A percentile compares a stretch with the other conserved stretches of the same genome.
Evolutionary conservation across 129 eudicot species (phyloP).

Genomic region (Helichrysum umbraculigerum): DNA sequence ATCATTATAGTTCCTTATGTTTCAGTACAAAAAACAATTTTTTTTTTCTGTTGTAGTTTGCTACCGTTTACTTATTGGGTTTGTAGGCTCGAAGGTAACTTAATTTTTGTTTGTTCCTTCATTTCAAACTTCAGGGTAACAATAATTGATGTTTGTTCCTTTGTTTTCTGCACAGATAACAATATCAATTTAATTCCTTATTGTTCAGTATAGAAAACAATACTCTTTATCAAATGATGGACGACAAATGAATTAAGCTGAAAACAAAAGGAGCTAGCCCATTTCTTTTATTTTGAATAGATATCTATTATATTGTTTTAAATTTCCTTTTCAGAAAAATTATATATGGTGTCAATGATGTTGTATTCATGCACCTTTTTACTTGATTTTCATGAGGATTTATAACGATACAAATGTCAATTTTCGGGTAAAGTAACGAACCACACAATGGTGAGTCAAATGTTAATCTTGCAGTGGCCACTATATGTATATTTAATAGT

Average conservation of each 20-base stretch:
- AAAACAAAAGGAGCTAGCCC: not conserved
- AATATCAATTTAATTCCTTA: not conserved
- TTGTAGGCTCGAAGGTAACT: too few relatives aligned
- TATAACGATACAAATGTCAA: constrained; percentile 24
- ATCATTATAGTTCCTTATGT: too few relatives aligned
- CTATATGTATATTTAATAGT: too few relatives aligned
- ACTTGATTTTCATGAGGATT: constrained; percentile 36
- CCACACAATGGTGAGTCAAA: too few relatives aligned
- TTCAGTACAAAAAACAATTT: too few relatives aligned
- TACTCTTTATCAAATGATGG: not conserved
- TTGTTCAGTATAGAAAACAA: not conserved
- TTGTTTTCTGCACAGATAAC: too few relatives aligned
- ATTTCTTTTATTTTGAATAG: constrained; percentile 4
- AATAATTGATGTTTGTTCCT: too few relatives aligned
- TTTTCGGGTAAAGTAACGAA: constrained; percentile 22
- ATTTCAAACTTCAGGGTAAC: too few relatives aligned
- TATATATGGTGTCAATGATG: constrained; percentile 25
- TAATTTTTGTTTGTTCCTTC: too few relatives aligned
- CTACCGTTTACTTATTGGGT: too few relatives aligned
- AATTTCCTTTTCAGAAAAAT: constrained; percentile 24
- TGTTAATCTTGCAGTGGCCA: too few relatives aligned
- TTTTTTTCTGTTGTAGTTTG: too few relatives aligned
- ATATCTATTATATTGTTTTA: constrained; percentile 24
- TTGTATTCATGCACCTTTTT: constrained; percentile 18
- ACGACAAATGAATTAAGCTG: not conserved